Evolutionary conservation across 1,284 basidiomycete species (phyloP), one percentile per base, ranked within the genome.

Genomic region (Leccinum ambiguum): DNA sequence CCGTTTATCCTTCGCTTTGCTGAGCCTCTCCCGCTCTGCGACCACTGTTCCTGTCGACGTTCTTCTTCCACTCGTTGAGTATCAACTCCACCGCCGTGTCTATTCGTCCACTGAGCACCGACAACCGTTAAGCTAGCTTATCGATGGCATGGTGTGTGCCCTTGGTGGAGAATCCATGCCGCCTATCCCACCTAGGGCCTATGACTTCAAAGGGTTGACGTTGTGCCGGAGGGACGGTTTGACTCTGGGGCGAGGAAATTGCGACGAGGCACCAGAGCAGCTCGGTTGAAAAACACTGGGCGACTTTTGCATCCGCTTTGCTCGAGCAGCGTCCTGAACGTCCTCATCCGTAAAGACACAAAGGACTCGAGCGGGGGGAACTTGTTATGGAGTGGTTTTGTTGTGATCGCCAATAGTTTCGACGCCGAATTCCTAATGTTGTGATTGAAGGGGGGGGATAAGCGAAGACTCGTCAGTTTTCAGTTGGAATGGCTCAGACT

Each of bases 391-490:
- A 68, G 98, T 96, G 0, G 95, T 96, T 79, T 96, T 95, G 84
- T 97, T 98, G 81, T 99, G 97, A 75, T 99, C 97, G 67, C 94
- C 94, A 64, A 98, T 93, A 68, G 99, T 99, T 79, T 99, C 97
- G 76, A 99, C 99, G 67, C 97, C 96, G 75, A 98, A 98, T 87
- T 98, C 96, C 93, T 95, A 4, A 48, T 0, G 23, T 64, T n/a
- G 26, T n/a, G 64, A 61, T 43, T 66, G 60, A 64, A 26, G 33
- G 57, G 16, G 10, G 16, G 26, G 26, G n/a, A 14, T 14, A 45
- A 48, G 41, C n/a, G 7, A 11, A 48, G 23, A 36, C 33, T 36
- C 8, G 41, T 97, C 96, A 59, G 88, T 91, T 81, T 97, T 96
- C 59, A 99, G 88, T 78, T 98, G 94, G 70, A 89, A 97, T 0